Base-by-base conservation (phyloP, 345 rosid species). In the Salix udensis region DNA sequence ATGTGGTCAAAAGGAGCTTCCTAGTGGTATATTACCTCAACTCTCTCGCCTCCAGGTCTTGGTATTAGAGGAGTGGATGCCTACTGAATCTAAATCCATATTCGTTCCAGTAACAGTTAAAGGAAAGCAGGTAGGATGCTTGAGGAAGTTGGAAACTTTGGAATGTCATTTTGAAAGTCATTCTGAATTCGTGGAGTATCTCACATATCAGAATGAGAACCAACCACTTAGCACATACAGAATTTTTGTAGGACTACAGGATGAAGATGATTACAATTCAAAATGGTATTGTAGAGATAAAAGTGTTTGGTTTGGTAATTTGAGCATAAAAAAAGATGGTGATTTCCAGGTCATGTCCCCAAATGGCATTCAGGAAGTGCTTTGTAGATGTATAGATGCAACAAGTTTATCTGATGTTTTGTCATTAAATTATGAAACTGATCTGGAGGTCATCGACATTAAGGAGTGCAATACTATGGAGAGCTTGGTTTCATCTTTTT, bases 71-170 rank as follows among this genome's bases (percentile, higher is more conserved):
- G n/a, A 0, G 44, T 80, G 42, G 44, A 40, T 40, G 44, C 77
- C 80, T 7, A 5, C 26, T 44, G 68, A 37, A 15, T n/a, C 28
- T 31, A 14, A 24, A 13, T 30, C 37, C 30, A 18, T 7, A 65
- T 65, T 4, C 4, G 15, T 6, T n/a, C 1, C 44, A 40, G 44
- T 40, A 40, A 14, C 1, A 40, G 14, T 74, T 26, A 53, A 16
- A 34, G 66, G 31, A 10, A 79, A 39, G 30, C 78, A 81, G 24
- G 31, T 66, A n/a, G 79, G 26, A 65, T 12, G 61, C 1, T 60
- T 71, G 28, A 24, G 19, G 19, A 30, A 67, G 76, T 12, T 82
- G 74, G 76, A 78, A 16, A 19, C 1, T 18, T 55, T 71, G 28
- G 30, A 31, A 28, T 71, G 64, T 7, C 44, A 40, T 11, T 40